These are phyloP conservation scores for Marsdenia floribunda DNA, from an alignment of 257 asterid genomes.

Conservation along the genomic window DNA sequence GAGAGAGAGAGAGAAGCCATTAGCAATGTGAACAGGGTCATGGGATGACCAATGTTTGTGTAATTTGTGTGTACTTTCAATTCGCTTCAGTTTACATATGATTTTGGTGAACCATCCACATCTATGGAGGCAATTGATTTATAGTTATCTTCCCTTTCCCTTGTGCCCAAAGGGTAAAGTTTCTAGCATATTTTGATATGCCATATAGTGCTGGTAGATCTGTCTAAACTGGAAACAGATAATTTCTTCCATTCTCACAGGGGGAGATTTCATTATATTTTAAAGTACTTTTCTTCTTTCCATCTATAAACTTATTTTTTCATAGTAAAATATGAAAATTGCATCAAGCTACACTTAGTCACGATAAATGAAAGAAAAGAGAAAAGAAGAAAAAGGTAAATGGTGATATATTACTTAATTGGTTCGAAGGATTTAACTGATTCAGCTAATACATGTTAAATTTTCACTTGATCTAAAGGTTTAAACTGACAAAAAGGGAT, in stretches of 20 bases:
- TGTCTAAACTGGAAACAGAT: not conserved
- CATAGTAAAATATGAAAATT: not conserved
- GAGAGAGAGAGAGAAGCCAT: not conserved
- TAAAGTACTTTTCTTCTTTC: not conserved
- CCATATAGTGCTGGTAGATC: not conserved
- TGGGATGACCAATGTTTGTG: not conserved
- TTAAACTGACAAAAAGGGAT: too few species aligned
- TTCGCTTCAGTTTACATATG: not conserved
- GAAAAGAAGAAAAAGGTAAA: slow-evolving; percentile 7
- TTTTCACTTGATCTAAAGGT: too few species aligned
- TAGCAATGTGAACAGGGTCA: not conserved
- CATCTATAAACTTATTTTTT: not conserved
- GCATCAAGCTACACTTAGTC: not conserved
- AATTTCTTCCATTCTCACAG: not conserved
- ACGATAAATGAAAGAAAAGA: not conserved
- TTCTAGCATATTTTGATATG: not conserved
- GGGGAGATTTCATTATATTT: not conserved
- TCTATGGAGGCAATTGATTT: not conserved
- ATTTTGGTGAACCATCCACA: not conserved
- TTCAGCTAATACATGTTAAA: not conserved
- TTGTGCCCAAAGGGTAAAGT: not conserved
- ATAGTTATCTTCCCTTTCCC: not conserved
- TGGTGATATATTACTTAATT: not conserved
- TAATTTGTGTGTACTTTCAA: not conserved
- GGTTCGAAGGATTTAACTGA: not conserved